A percentile compares a stretch with the other conserved stretches of the same genome.
Evolutionary conservation across 345 rosid species (phyloP).

Genomic region (Corchorus olitorius): DNA sequence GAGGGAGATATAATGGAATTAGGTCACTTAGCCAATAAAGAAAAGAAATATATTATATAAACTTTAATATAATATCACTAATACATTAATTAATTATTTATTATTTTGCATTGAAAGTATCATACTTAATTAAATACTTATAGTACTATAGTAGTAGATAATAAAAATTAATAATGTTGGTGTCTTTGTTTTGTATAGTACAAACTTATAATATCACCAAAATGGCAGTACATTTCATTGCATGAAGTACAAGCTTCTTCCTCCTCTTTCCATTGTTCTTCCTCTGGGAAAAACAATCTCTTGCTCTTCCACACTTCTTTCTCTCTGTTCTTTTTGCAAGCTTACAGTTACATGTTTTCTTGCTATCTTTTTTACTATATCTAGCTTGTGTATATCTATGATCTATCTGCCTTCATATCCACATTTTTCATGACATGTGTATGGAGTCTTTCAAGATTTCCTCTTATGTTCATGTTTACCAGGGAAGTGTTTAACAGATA

Average conservation of each 20-base stretch:
- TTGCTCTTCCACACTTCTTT: background rate
- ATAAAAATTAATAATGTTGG: background rate
- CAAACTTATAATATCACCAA: background rate
- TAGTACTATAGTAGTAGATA: too few relatives aligned
- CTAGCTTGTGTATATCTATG: background rate
- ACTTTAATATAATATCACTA: background rate
- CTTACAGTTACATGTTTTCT: background rate
- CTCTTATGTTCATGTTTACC: background rate
- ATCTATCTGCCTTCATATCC: background rate
- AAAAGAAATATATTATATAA: too few relatives aligned
- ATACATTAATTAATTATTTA: background rate
- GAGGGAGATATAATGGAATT: too few relatives aligned
- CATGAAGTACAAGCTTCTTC: conserved; percentile 12
- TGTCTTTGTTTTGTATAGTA: background rate
- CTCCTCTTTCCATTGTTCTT: background rate
- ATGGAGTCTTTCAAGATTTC: background rate
- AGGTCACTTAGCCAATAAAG: too few relatives aligned
- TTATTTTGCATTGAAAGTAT: background rate
- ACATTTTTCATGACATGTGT: background rate
- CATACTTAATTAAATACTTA: background rate
- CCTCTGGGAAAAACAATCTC: background rate
- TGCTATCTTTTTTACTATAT: background rate
- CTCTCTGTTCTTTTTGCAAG: background rate
- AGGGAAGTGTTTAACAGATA: background rate
- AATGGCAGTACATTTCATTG: background rate